A percentile compares a stretch with the other conserved stretches of the same genome.
Evolutionary conservation across 2,329 filamentous ascomycete species (phyloP).

Genomic region (Penicillium sp.): DNA sequence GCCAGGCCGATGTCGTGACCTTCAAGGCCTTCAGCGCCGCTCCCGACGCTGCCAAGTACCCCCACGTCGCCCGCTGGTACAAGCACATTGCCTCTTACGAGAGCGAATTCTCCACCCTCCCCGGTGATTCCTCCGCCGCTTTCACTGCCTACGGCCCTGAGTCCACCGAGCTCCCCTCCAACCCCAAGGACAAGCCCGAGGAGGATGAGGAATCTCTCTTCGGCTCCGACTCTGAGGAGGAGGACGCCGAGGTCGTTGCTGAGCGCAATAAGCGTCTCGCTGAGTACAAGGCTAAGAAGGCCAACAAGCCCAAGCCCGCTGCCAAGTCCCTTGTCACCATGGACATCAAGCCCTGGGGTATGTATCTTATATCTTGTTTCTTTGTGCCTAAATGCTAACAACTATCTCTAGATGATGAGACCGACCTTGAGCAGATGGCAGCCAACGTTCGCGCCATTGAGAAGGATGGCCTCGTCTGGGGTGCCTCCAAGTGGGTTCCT

Average conservation of each 20-base stretch:
- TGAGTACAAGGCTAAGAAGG: conserved; percentile 97
- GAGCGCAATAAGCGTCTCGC: conserved; percentile 86
- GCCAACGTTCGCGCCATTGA: conserved; percentile 76
- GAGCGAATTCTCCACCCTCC: conserved; percentile 85
- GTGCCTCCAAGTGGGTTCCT: conserved; percentile 81
- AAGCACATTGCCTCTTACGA: conserved; percentile 95
- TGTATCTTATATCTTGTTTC: conserved; percentile 38
- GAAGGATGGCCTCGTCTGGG: conserved; percentile 95
- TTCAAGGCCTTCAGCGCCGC: conserved; percentile 82
- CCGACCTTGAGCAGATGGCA: conserved; percentile 82
- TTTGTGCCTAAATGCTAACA: conserved; percentile 19
- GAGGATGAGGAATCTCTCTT: conserved; percentile 89
- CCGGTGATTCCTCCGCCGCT: conserved; percentile 85
- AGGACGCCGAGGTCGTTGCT: conserved; percentile 80
- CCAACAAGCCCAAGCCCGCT: conserved; percentile 80
- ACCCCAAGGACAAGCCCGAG: conserved; percentile 79
- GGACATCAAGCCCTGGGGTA: conserved; percentile 99
- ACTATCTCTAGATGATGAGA: conserved; percentile 72
- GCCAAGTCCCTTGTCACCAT: conserved; percentile 96
- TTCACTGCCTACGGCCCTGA: conserved; percentile 92
- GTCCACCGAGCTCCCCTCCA: conserved; percentile 70
- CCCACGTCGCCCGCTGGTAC: conserved; percentile 95
- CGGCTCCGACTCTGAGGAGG: conserved; percentile 89
- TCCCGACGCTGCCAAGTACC: conserved; percentile 83
- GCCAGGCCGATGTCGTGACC: conserved; percentile 92